These are phyloP conservation scores for Botrytis byssoidea DNA, from an alignment of 2,329 filamentous ascomycete species.

Conservation along the genomic window DNA sequence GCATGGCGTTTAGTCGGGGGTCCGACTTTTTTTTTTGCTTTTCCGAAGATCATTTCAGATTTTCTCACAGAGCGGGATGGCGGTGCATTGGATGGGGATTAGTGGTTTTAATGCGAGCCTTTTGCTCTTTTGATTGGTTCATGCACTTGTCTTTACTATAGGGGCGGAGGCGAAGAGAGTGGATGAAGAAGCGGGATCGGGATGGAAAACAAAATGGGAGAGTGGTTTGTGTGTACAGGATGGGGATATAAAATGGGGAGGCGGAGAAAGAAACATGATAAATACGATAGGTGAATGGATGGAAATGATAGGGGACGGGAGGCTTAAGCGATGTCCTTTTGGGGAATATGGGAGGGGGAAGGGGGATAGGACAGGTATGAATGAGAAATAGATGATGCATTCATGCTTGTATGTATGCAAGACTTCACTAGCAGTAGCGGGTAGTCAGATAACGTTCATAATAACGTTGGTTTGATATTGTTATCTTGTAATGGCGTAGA, in stretches of 20 bases:
- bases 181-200: background rate
- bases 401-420: background rate
- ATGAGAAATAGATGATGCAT: slow-evolving; percentile 2
- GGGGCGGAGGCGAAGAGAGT: background rate
- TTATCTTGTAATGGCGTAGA: background rate
- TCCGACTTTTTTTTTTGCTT: background rate
- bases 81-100: slow-evolving; percentile 12
- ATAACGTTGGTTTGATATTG: background rate
- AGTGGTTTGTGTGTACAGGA: slow-evolving; percentile 1
- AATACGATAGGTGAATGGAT: slow-evolving; percentile 5
- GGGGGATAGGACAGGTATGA: background rate
- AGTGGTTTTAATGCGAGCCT: slow-evolving; percentile 2
- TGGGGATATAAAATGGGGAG: background rate
- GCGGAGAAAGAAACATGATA: background rate
- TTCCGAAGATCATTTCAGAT: background rate
- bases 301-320: background rate
- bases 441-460: background rate
- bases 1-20: slow-evolving; percentile 11
- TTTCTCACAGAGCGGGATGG: background rate
- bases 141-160: slow-evolving; percentile 12
- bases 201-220: background rate
- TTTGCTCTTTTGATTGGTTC: slow-evolving; percentile 10
- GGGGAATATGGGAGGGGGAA: background rate
- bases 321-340: background rate
- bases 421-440: slow-evolving; percentile 7